phyloP scores from a whole-genome alignment of 129 eudicot genomes.

The Centaurea solstitialis region DNA sequence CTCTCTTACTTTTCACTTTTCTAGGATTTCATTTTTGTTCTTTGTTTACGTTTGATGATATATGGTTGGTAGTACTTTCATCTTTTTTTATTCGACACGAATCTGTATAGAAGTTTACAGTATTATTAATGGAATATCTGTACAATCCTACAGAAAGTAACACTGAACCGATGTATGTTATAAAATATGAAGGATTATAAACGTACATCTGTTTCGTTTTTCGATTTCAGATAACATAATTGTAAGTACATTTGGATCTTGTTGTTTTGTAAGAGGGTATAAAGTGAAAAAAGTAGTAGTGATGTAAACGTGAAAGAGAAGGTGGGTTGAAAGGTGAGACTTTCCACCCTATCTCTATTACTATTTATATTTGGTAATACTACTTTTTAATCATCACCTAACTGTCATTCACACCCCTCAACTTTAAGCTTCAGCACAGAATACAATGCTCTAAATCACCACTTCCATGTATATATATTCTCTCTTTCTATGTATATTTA shows the following conservation, averaged over 20 bases:
- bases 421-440: slow-evolving; percentile 11
- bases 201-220: too few species aligned
- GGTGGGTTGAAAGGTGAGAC: slow-evolving; percentile 8
- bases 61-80: neutral
- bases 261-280: neutral
- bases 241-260: too few species aligned
- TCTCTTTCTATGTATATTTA: too few species aligned
- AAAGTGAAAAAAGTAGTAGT: slow-evolving; percentile 3
- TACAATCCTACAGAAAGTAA: too few species aligned
- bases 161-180: too few species aligned
- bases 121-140: neutral
- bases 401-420: slow-evolving; percentile 14
- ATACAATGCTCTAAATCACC: slow-evolving; percentile 11
- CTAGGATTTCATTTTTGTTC: slow-evolving; percentile 4
- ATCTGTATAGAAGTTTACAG: neutral
- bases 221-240: too few species aligned
- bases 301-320: slow-evolving; percentile 20
- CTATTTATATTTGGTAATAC: neutral
- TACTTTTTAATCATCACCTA: slow-evolving; percentile 11
- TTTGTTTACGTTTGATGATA: neutral
- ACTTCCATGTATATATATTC: slow-evolving; percentile 1
- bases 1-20: slow-evolving; percentile 31
- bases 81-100: neutral
- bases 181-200: too few species aligned
- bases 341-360: neutral